phyloP scores from a whole-genome alignment of 768 basidiomycete species.

The Amanita brunnescens region DNA sequence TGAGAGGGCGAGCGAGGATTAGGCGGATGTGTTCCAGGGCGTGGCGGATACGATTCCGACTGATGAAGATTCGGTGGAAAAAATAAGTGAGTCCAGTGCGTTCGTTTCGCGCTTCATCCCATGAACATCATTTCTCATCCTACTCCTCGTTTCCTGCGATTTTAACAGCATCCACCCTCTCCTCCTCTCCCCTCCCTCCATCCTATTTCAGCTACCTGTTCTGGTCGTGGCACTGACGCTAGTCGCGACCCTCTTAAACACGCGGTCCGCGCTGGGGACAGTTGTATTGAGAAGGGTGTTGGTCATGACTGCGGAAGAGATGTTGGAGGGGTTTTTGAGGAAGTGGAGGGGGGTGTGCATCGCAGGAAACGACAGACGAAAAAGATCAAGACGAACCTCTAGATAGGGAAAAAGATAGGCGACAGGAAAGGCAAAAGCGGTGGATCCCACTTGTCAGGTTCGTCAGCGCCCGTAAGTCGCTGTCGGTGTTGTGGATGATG shows the following conservation, averaged over 20 bases:
- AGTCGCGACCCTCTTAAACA: conserved; percentile 83
- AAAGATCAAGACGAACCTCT: conserved; percentile 7
- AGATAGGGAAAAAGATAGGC: conserved; percentile 14
- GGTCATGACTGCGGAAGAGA: conserved; percentile 56
- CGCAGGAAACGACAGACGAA: not conserved
- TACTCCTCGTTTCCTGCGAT: not conserved
- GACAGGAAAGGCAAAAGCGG: conserved; percentile 13
- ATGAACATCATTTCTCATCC: conserved; percentile 5
- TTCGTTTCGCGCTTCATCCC: conserved; percentile 10
- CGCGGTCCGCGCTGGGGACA: conserved; percentile 60
- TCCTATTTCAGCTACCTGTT: conserved; percentile 12
- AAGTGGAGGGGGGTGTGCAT: conserved; percentile 39
- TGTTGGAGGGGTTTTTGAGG: conserved; percentile 63
- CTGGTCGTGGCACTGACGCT: conserved; percentile 58
- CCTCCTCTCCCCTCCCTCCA: not conserved
- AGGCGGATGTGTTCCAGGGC: conserved; percentile 66
- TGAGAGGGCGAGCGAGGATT: conserved; percentile 56
- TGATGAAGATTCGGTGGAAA: conserved; percentile 66
- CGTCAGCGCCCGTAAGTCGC: not conserved
- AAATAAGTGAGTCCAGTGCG: conserved; percentile 73
- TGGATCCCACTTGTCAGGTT: conserved; percentile 4
- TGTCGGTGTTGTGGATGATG: not conserved
- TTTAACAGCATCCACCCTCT: not conserved
- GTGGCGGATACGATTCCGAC: conserved; percentile 61
- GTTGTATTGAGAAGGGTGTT: conserved; percentile 60